phyloP scores from a whole-genome alignment of 2,329 filamentous ascomycete genomes.

The Sclerotinia subarctica region DNA sequence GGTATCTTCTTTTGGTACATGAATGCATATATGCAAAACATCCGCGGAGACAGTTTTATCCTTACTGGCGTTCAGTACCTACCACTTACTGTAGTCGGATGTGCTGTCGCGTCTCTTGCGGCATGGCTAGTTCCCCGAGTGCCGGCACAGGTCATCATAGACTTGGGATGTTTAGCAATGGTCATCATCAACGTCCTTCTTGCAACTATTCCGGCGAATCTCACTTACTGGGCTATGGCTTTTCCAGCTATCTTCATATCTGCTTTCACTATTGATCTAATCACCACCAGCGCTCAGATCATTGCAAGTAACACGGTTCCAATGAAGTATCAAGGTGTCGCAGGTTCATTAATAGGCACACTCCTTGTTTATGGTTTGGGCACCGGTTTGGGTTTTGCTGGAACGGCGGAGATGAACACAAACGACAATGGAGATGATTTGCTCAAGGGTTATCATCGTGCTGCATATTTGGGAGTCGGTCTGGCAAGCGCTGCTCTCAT shows the following conservation, averaged over 20 bases:
- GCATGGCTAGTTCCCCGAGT: conserved; percentile 48
- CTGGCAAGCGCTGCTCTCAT: conserved; percentile 39
- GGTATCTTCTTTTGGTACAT: conserved; percentile 51
- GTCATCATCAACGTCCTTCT: conserved; percentile 39
- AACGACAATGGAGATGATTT: conserved; percentile 27
- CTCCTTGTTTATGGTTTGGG: conserved; percentile 44
- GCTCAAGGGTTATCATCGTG: conserved; percentile 41
- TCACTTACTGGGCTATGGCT: conserved; percentile 45
- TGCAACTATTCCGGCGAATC: conserved; percentile 46
- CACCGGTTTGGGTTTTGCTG: conserved; percentile 45
- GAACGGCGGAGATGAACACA: conserved; percentile 39
- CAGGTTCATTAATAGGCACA: conserved; percentile 47
- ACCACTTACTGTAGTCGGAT: conserved; percentile 44
- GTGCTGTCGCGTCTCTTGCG: conserved; percentile 41
- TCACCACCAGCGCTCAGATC: conserved; percentile 51
- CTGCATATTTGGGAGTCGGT: conserved; percentile 43
- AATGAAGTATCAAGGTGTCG: conserved; percentile 48
- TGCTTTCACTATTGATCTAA: conserved; percentile 48
- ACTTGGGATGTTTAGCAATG: conserved; percentile 41
- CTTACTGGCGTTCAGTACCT: conserved; percentile 42
- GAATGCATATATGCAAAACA: conserved; percentile 44
- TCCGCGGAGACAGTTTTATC: conserved; percentile 44
- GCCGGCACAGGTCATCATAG: conserved; percentile 47
- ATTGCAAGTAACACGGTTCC: conserved; percentile 52
- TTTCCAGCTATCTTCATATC: conserved; percentile 43